phyloP scores from a whole-genome alignment of 1,284 basidiomycete genomes.

The Tilletiopsis washingtonensis region DNA sequence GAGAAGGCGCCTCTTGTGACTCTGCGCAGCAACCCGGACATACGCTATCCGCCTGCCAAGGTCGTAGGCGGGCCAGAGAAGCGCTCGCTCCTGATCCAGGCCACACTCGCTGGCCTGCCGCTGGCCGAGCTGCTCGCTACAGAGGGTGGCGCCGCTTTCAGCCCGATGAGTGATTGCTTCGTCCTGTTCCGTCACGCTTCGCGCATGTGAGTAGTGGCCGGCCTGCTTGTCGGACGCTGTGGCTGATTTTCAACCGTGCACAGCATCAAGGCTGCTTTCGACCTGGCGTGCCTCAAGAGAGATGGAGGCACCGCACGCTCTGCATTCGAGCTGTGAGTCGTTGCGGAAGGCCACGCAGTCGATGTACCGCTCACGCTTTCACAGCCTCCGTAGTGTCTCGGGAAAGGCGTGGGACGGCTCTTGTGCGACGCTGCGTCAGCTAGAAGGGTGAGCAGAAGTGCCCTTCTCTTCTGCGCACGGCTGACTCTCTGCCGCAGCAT shows the following conservation, averaged over 20 bases:
- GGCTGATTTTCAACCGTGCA: not conserved
- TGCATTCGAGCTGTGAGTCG: conserved; percentile 17
- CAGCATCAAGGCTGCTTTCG: conserved; percentile 16
- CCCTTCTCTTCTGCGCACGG: too few relatives aligned
- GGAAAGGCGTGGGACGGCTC: not conserved
- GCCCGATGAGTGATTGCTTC: too few relatives aligned
- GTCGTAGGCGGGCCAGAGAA: conserved; percentile 24
- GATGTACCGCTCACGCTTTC: not conserved
- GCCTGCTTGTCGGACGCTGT: not conserved
- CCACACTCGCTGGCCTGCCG: conserved; percentile 1
- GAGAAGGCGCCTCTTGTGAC: conserved; percentile 32
- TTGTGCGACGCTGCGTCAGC: not conserved
- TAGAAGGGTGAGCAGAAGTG: not conserved
- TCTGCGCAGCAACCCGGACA: conserved; percentile 20
- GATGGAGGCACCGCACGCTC: conserved; percentile 23
- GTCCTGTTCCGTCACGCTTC: too few relatives aligned
- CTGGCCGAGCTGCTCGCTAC: not conserved
- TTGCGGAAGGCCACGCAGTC: not conserved
- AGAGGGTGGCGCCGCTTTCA: not conserved
- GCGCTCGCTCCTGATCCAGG: conserved; percentile 31
- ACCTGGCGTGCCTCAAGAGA: conserved; percentile 16
- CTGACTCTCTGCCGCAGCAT: too few relatives aligned
- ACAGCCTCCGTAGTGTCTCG: conserved; percentile 3
- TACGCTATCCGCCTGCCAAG: conserved; percentile 32
- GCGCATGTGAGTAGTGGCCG: not conserved